A percentile compares a stretch with the other conserved stretches of the same genome.
These are phyloP conservation scores for Trametes sanguinea DNA, from an alignment of 768 basidiomycete genomes.

Conservation along the genomic window DNA sequence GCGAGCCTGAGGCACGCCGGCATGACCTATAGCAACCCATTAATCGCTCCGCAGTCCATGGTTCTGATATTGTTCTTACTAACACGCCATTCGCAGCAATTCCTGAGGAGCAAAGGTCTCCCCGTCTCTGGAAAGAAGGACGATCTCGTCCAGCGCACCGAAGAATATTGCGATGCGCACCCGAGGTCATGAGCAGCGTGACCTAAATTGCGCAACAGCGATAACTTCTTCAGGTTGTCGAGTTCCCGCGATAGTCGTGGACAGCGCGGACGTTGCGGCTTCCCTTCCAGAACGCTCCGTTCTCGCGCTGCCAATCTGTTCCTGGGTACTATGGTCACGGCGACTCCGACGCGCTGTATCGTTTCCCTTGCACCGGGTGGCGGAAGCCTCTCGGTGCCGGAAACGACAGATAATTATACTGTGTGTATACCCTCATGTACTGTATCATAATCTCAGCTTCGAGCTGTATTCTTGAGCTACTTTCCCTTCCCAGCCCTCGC, in stretches of 20 bases:
- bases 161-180: conserved; percentile 57
- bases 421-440: background rate
- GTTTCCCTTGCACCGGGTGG: conserved; percentile 1
- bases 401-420: background rate
- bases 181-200: conserved; percentile 11
- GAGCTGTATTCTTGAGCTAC: background rate
- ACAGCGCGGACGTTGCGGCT: background rate
- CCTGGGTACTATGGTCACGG: conserved; percentile 23
- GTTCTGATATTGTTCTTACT: conserved; percentile 10
- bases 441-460: conserved; percentile 13
- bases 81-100: conserved; percentile 52
- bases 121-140: conserved; percentile 69
- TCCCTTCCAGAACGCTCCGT: conserved; percentile 12
- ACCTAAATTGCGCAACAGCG: conserved; percentile 6
- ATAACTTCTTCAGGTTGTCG: conserved; percentile 1
- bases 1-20: conserved; percentile 5
- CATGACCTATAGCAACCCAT: conserved; percentile 11
- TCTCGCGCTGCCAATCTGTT: conserved; percentile 17
- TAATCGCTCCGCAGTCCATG: background rate
- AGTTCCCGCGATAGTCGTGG: conserved; percentile 22
- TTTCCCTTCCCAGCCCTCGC: too few species aligned
- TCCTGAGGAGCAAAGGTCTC: conserved; percentile 66
- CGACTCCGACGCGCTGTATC: background rate
- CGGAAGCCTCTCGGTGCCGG: conserved; percentile 16
- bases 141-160: conserved; percentile 67